A percentile compares a stretch with the other conserved stretches of the same genome.
These are phyloP conservation scores for Xylaria arbuscula DNA, from an alignment of 2,329 filamentous ascomycete species.

Conservation along the genomic window DNA sequence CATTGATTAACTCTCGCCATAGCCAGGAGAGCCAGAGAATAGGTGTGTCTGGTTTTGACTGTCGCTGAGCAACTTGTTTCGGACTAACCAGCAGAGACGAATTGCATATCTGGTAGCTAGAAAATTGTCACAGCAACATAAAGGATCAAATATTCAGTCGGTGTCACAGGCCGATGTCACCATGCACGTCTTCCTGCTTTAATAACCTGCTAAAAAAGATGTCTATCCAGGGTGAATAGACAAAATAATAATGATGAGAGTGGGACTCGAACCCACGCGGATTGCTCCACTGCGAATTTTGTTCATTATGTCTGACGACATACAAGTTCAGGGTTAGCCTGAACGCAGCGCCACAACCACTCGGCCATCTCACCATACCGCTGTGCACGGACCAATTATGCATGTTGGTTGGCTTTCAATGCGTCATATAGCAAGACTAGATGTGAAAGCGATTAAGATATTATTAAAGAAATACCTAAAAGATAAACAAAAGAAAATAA, in stretches of 20 bases:
- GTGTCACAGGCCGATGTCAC: too few relatives aligned
- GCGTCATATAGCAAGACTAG: too few relatives aligned
- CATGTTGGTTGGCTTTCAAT: too few relatives aligned
- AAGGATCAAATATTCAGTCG: too few relatives aligned
- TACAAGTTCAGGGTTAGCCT: slow-evolving; percentile 38
- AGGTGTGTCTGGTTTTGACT: not conserved
- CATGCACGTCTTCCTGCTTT: too few relatives aligned
- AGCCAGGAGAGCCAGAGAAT: too few relatives aligned
- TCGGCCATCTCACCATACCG: slow-evolving; percentile 49
- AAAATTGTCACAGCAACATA: not conserved
- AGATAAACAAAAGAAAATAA: too few relatives aligned
- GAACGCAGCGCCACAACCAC: slow-evolving; percentile 52
- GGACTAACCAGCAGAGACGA: not conserved
- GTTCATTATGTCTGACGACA: not conserved
- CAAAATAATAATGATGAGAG: slow-evolving; percentile 47
- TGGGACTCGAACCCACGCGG: slow-evolving; percentile 57
- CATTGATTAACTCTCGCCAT: too few relatives aligned
- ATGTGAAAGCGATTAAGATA: too few relatives aligned
- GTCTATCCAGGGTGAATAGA: too few relatives aligned
- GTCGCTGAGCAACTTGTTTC: not conserved
- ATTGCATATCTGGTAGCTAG: not conserved
- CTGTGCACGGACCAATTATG: not conserved
- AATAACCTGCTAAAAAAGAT: too few relatives aligned
- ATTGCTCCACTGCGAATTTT: slow-evolving; percentile 51
- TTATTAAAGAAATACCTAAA: too few relatives aligned